Evolutionary conservation across 306 rosid genomes (phyloP).

Genomic region (Trifolium dubium): DNA sequence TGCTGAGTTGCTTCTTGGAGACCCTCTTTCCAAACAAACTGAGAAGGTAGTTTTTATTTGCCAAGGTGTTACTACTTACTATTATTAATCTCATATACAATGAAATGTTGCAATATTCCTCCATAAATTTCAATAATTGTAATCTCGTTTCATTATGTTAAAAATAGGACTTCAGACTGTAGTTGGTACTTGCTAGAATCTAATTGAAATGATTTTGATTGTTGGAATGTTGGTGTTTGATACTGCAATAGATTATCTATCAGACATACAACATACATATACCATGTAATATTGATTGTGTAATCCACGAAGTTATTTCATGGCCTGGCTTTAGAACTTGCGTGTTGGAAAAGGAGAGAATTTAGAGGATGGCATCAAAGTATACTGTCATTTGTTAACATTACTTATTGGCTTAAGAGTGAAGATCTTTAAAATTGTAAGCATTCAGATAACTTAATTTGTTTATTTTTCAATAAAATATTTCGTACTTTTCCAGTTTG

Average conservation of each 20-base stretch:
- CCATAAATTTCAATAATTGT: slow-evolving; percentile 21
- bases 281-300: not conserved
- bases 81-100: slow-evolving; percentile 2
- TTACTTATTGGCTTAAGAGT: not conserved
- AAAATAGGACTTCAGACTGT: slow-evolving; percentile 2
- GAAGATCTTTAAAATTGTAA: not conserved
- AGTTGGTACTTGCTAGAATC: slow-evolving; percentile 12
- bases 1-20: slow-evolving; percentile 87
- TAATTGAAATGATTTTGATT: not conserved
- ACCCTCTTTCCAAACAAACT: slow-evolving; percentile 78
- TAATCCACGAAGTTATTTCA: slow-evolving; percentile 4
- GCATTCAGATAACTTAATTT: not conserved
- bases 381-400: slow-evolving; percentile 11
- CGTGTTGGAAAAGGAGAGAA: not conserved
- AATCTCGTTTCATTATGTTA: not conserved
- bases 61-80: slow-evolving; percentile 8
- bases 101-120: not conserved
- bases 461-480: too few relatives aligned
- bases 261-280: not conserved
- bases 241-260: slow-evolving; percentile 3
- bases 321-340: slow-evolving; percentile 11
- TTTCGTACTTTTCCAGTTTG: not conserved
- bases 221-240: slow-evolving; percentile 17
- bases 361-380: slow-evolving; percentile 5
- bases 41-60: slow-evolving; percentile 68